phyloP scores from a whole-genome alignment of 2,329 filamentous ascomycete genomes.

The Bipolaris cookei region DNA sequence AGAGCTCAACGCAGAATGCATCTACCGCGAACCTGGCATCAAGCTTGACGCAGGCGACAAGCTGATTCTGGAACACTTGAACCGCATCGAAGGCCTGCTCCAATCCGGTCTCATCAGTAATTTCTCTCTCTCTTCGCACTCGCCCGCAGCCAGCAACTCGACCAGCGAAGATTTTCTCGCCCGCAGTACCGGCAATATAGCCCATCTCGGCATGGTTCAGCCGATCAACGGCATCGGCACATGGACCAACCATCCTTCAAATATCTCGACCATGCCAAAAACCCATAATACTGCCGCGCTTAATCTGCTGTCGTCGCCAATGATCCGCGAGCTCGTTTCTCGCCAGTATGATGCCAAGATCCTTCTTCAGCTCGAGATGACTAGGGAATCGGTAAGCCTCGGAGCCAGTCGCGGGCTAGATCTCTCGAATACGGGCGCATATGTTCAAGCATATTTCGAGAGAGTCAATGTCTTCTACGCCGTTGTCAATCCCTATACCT shows the following conservation, averaged over 20 bases:
- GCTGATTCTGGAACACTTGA: constrained; percentile 78
- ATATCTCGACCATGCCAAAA: constrained; percentile 87
- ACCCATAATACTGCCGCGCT: constrained; percentile 80
- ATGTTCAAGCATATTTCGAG: constrained; percentile 80
- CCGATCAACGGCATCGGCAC: constrained; percentile 68
- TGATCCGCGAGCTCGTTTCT: constrained; percentile 78
- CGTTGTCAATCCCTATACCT: constrained; percentile 82
- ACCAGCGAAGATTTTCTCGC: constrained; percentile 53
- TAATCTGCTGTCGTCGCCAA: constrained; percentile 79
- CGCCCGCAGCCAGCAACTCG: constrained; percentile 54
- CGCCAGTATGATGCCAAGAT: constrained; percentile 80
- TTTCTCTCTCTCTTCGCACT: constrained; percentile 64
- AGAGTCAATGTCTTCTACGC: constrained; percentile 86
- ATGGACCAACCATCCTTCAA: constrained; percentile 67
- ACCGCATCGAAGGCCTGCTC: constrained; percentile 78
- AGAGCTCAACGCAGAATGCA: constrained; percentile 80
- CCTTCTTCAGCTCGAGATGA: constrained; percentile 81
- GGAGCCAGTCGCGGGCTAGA: constrained; percentile 68
- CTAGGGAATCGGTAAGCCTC: constrained; percentile 72
- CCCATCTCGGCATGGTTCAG: constrained; percentile 48
- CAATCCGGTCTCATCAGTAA: constrained; percentile 69
- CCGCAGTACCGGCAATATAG: constrained; percentile 47
- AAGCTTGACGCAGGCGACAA: constrained; percentile 88
- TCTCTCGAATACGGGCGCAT: constrained; percentile 74
- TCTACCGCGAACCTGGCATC: constrained; percentile 84